phyloP scores from a whole-genome alignment of 1,284 basidiomycete species.

The Apiotrichum montevideense region DNA sequence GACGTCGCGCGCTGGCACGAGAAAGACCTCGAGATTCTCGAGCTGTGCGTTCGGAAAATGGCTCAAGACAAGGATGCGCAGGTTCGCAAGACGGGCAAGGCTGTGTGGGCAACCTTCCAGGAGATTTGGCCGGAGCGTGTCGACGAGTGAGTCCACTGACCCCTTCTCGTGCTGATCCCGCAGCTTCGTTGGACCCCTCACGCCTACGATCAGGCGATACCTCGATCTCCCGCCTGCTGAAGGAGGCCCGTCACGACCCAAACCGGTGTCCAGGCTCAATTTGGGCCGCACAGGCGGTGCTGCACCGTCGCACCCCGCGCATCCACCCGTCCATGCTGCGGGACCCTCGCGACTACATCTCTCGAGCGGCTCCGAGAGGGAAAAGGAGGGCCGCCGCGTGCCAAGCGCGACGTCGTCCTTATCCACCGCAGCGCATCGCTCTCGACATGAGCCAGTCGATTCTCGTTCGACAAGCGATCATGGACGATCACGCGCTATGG shows the following conservation, averaged over 20 bases:
- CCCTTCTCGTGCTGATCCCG: too few relatives aligned
- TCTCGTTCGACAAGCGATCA: neutral
- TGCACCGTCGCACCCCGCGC: slow-evolving; percentile 4
- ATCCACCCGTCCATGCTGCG: neutral
- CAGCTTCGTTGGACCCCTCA: slow-evolving; percentile 49
- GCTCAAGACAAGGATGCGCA: slow-evolving; percentile 50
- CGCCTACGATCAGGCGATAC: slow-evolving; percentile 48
- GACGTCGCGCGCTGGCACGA: slow-evolving; percentile 29
- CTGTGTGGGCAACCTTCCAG: slow-evolving; percentile 46
- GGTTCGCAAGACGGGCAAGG: slow-evolving; percentile 47
- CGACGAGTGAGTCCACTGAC: slow-evolving; percentile 38
- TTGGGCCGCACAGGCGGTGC: slow-evolving; percentile 3
- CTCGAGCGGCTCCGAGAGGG: neutral
- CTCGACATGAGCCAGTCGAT: neutral
- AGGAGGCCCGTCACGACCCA: slow-evolving; percentile 17
- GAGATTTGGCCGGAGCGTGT: slow-evolving; percentile 48
- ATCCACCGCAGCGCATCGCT: neutral
- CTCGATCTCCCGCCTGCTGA: slow-evolving; percentile 38
- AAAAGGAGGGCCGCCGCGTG: neutral
- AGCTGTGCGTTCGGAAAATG: slow-evolving; percentile 45
- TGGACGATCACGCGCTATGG: neutral
- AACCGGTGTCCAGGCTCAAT: neutral
- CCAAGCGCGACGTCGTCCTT: neutral
- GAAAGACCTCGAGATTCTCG: slow-evolving; percentile 39
- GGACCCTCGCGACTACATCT: neutral